Base-by-base conservation (phyloP, 345 rosid genomes). In the Ricinus communis region DNA sequence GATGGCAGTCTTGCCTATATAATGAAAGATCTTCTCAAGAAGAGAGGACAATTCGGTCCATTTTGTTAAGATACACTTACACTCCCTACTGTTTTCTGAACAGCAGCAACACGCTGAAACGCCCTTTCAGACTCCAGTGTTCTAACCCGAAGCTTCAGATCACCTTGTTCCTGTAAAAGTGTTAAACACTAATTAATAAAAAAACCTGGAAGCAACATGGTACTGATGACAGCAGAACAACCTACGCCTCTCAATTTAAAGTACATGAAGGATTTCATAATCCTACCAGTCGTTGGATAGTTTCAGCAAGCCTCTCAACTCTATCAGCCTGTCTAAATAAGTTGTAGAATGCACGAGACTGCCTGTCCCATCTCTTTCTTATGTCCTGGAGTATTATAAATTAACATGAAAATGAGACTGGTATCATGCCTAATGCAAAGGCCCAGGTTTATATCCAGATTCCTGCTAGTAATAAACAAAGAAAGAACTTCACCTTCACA, bases 241-340 rank as follows among this genome's bases (percentile, higher is more conserved):
- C 38, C 64, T 59, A 49, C 21, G 50, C 52, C 24, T 27, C 18
- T 22, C n/a, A 31, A 62, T 74, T 19, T 62, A 40, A 65, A 5
- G 27, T n/a, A 30, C 3, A 24, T 27, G 46, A 57, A 63, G 57
- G 46, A 78, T 11, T 61, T 51, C 31, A 3, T 10, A 59, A 46
- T 65, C 74, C 46, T 87, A 94, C 98, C 93, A 94, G 74, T 82
- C 88, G 84, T 81, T 90, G 90, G 74, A 94, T 88, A 72, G 83
- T 89, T 62, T 66, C 91, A 46, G 97, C 95, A 71, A 91, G 95
- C 85, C 85, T 94, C 85, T 91, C 88, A 74, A 91, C 95, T 82
- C 97, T 85, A 74, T 94, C 96, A 52, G 95, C 96, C 84, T 94
- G 98, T 78, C 98, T 88, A 83, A 94, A 94, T 71, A 94, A 84